phyloP scores from a whole-genome alignment of 2,329 filamentous ascomycete genomes.

The Venturiaceae sp. region DNA sequence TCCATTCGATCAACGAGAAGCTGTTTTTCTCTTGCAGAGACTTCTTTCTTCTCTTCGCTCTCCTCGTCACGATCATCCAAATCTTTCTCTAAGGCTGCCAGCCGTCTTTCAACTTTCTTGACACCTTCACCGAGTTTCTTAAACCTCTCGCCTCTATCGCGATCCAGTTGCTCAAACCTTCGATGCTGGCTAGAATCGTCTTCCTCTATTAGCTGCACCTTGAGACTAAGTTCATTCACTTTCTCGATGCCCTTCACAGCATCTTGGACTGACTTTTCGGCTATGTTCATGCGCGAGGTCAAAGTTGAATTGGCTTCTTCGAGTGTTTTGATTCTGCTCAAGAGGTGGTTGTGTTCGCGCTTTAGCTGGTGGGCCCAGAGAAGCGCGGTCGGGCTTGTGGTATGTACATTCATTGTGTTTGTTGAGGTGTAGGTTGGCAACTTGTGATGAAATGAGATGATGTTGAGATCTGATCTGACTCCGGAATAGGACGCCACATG shows the following conservation, averaged over 20 bases:
- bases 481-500: no score
- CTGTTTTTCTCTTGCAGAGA: neutral
- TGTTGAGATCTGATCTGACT: no score
- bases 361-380: slow-evolving; percentile 32
- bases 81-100: neutral
- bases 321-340: slow-evolving; percentile 24
- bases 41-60: neutral
- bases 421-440: no score
- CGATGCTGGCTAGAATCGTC: neutral
- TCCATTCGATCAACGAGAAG: neutral
- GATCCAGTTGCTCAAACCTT: neutral
- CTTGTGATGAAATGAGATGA: no score
- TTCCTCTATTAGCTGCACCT: neutral
- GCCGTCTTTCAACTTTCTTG: neutral
- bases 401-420: no score
- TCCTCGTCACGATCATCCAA: neutral
- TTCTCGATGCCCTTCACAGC: neutral
- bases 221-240: neutral
- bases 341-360: slow-evolving; percentile 24
- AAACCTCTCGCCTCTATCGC: neutral
- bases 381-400: slow-evolving; percentile 16
- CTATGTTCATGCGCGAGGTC: neutral
- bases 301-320: slow-evolving; percentile 12
- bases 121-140: neutral
- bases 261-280: neutral